These are phyloP conservation scores for Xylaria sp. DNA, from an alignment of 2,329 filamentous ascomycete species.

Conservation along the genomic window DNA sequence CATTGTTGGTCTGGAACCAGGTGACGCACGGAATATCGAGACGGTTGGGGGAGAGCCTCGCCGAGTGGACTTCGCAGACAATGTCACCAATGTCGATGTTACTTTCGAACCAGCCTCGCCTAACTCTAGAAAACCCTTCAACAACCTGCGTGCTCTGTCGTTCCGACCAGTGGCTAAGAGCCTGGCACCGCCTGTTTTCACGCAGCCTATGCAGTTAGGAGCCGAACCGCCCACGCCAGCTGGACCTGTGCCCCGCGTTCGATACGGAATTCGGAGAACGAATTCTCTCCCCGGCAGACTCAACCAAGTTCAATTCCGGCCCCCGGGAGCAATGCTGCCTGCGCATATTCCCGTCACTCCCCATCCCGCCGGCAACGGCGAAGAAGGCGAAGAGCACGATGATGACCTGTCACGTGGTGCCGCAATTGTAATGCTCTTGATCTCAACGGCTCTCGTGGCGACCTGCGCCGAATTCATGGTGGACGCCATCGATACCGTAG, in stretches of 20 bases:
- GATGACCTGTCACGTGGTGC: slow-evolving; percentile 57
- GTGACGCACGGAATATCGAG: slow-evolving; percentile 12
- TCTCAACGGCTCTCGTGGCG: slow-evolving; percentile 68
- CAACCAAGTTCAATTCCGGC: slow-evolving; percentile 48
- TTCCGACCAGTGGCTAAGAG: slow-evolving; percentile 66
- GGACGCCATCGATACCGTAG: slow-evolving; percentile 66
- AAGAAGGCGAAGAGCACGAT: slow-evolving; percentile 41
- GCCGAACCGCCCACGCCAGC: slow-evolving; percentile 35
- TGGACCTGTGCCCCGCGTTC: slow-evolving; percentile 58
- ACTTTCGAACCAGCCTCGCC: slow-evolving; percentile 31
- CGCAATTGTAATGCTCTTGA: slow-evolving; percentile 63
- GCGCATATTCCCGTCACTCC: slow-evolving; percentile 47
- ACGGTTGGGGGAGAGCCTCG: slow-evolving; percentile 47
- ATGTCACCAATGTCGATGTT: slow-evolving; percentile 29
- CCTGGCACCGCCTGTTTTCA: slow-evolving; percentile 73
- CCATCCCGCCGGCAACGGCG: slow-evolving; percentile 34
- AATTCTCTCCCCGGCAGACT: slow-evolving; percentile 74
- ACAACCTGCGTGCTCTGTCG: slow-evolving; percentile 60
- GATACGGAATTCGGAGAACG: slow-evolving; percentile 70
- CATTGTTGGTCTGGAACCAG: slow-evolving; percentile 35
- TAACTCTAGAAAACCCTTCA: slow-evolving; percentile 51
- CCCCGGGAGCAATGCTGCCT: slow-evolving; percentile 55
- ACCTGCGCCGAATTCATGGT: slow-evolving; percentile 73
- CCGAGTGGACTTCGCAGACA: slow-evolving; percentile 60
- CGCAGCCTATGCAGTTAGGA: slow-evolving; percentile 43